These are phyloP conservation scores for Suhomyces coccinellae DNA, from an alignment of 1,139 yeast species.

Conservation along the genomic window DNA sequence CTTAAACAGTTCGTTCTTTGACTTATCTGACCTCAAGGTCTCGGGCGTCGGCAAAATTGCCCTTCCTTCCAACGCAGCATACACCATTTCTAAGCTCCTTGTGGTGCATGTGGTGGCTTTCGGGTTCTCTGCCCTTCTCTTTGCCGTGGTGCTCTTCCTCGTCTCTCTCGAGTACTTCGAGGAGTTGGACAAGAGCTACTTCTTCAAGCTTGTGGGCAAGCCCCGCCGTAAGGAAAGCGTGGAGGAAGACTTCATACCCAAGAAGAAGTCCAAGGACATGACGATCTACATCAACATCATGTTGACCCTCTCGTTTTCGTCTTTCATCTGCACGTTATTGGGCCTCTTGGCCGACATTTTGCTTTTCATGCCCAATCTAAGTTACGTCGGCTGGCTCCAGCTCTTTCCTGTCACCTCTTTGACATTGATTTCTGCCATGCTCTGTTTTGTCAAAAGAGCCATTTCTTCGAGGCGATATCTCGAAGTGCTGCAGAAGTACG, in stretches of 20 bases:
- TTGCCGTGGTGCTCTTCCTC: conserved; percentile 20
- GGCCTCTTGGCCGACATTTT: conserved; percentile 46
- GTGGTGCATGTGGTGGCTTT: conserved; percentile 49
- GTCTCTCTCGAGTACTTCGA: conserved; percentile 13
- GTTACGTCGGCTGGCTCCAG: conserved; percentile 49
- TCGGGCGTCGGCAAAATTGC: conserved; percentile 27
- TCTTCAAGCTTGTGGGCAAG: conserved; percentile 6
- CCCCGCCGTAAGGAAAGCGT: conserved; percentile 1
- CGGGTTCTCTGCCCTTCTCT: conserved; percentile 31
- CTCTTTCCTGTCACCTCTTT: conserved; percentile 39
- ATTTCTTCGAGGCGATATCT: conserved; percentile 40
- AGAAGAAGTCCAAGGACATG: conserved; percentile 21
- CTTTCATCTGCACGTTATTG: conserved; percentile 40
- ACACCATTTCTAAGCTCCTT: conserved; percentile 43
- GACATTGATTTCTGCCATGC: conserved; percentile 38
- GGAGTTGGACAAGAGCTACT: conserved; percentile 6
- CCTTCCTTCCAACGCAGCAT: conserved; percentile 44
- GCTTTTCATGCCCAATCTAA: conserved; percentile 41
- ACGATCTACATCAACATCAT: conserved; percentile 35
- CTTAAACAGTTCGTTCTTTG: conserved; percentile 22
- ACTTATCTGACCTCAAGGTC: conserved; percentile 5
- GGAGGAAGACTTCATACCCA: conserved; percentile 4
- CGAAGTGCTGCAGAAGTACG: conserved; percentile 31
- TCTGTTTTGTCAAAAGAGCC: conserved; percentile 44
- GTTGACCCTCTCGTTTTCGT: conserved; percentile 34